Evolutionary conservation across 176 grass and related monocot species (phyloP).

Genomic region (Zizania latifolia): DNA sequence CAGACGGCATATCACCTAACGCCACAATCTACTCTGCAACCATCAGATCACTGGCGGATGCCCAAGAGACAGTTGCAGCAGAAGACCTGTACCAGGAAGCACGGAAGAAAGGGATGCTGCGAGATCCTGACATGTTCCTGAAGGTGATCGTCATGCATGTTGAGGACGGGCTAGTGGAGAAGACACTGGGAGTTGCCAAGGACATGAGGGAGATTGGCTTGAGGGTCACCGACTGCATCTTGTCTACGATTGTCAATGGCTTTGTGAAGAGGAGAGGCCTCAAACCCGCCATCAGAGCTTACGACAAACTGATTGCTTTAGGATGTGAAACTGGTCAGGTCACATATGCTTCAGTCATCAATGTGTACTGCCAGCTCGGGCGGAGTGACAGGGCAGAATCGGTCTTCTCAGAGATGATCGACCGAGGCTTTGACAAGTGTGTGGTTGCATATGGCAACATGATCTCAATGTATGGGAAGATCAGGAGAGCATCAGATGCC

Average conservation of each 20-base stretch:
- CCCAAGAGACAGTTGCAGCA: conserved; percentile 41
- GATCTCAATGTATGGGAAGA: conserved; percentile 96
- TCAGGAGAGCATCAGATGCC: conserved; percentile 55
- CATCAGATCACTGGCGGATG: conserved; percentile 59
- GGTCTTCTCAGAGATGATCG: conserved; percentile 74
- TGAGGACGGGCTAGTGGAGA: conserved; percentile 50
- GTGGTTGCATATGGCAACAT: conserved; percentile 81
- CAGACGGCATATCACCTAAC: conserved; percentile 38
- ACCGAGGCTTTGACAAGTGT: conserved; percentile 71
- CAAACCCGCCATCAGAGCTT: conserved; percentile 65
- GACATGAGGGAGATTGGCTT: conserved; percentile 62
- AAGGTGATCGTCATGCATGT: conserved; percentile 75
- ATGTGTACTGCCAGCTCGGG: conserved; percentile 71
- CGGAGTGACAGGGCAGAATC: conserved; percentile 56
- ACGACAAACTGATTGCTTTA: conserved; percentile 37
- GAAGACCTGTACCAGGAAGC: conserved; percentile 72
- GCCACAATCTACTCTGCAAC: conserved; percentile 56
- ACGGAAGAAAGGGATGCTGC: conserved; percentile 46
- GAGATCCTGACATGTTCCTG: conserved; percentile 70
- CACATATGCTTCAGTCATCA: conserved; percentile 82
- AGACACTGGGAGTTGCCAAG: conserved; percentile 51
- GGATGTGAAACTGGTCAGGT: conserved; percentile 90
- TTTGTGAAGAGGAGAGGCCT: conserved; percentile 69
- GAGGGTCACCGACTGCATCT: conserved; percentile 68
- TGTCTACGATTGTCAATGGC: conserved; percentile 71